Percentiles rank a stretch among this genome's conserved stretches.
Conservation (phyloP, 2,329 filamentous ascomycete genomes). For the Fusarium sp. region DNA sequence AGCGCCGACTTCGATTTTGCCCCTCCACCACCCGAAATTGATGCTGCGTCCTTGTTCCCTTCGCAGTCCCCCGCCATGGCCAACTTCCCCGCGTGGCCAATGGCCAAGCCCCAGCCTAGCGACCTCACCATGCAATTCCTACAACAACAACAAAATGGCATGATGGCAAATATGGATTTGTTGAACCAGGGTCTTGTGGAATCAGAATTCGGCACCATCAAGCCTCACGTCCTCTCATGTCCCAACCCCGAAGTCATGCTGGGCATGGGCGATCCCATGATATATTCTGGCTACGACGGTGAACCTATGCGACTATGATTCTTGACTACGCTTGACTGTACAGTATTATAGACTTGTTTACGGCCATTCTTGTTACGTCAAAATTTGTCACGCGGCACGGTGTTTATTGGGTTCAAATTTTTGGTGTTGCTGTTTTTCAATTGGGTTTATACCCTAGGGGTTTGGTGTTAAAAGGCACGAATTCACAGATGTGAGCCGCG, state of each 20-base stretch:
- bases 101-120: slow-evolving; percentile 49
- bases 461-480: slow-evolving; percentile 29
- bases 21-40: slow-evolving; percentile 54
- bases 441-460: slow-evolving; percentile 30
- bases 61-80: slow-evolving; percentile 55
- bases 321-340: slow-evolving; percentile 40
- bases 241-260: slow-evolving; percentile 70
- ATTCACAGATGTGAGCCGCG: slow-evolving; percentile 11
- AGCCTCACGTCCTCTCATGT: slow-evolving; percentile 69
- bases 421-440: slow-evolving; percentile 11
- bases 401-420: slow-evolving; percentile 32
- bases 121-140: slow-evolving; percentile 59
- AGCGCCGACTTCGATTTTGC: slow-evolving; percentile 58
- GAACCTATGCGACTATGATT: slow-evolving; percentile 61
- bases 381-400: slow-evolving; percentile 45
- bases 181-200: slow-evolving; percentile 67
- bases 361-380: slow-evolving; percentile 46
- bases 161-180: slow-evolving; percentile 63
- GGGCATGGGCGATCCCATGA: slow-evolving; percentile 72
- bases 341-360: slow-evolving; percentile 48
- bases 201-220: slow-evolving; percentile 68
- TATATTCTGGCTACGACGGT: slow-evolving; percentile 67
- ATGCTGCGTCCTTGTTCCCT: slow-evolving; percentile 55
- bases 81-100: slow-evolving; percentile 53
- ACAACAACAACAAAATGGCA: slow-evolving; percentile 59